Conservation (phyloP, 1,284 basidiomycete genomes). For the Ustilago esculenta region DNA sequence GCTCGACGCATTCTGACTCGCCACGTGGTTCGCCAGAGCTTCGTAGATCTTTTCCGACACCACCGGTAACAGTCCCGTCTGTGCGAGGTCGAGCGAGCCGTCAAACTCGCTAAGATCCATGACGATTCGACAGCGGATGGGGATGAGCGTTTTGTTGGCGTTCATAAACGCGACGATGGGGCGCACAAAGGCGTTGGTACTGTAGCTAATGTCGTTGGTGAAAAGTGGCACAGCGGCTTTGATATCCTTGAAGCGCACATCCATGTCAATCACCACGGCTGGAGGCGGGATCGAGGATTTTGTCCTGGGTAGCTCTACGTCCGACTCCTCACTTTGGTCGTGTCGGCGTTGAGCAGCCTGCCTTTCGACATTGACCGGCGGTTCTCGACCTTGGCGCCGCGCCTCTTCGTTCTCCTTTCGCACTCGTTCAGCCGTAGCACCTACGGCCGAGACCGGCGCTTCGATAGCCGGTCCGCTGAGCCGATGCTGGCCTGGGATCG, state of each 20-base stretch:
- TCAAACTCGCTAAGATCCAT: constrained; percentile 66
- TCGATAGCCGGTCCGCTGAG: constrained; percentile 86
- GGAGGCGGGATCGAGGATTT: constrained; percentile 44
- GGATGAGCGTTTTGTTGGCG: constrained; percentile 64
- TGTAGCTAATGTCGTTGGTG: constrained; percentile 76
- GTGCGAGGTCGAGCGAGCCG: constrained; percentile 64
- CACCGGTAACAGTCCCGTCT: constrained; percentile 63
- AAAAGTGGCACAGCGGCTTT: constrained; percentile 87
- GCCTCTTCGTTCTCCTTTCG: constrained; percentile 53
- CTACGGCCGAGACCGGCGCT: constrained; percentile 72
- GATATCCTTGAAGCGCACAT: constrained; percentile 92
- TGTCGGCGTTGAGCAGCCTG: constrained; percentile 7
- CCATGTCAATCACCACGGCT: constrained; percentile 83
- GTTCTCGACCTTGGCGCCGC: constrained; percentile 22
- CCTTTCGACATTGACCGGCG: constrained; percentile 7
- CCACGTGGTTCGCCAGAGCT: constrained; percentile 64
- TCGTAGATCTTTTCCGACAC: constrained; percentile 65
- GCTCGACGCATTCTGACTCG: constrained; percentile 57
- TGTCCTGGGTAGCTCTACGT: neutral
- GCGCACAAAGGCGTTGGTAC: constrained; percentile 91
- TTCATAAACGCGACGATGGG: constrained; percentile 96
- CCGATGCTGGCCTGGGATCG: constrained; percentile 87
- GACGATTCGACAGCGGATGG: constrained; percentile 62
- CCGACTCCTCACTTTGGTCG: constrained; percentile 21
- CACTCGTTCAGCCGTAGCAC: constrained; percentile 56